Base-by-base conservation (phyloP, 2,329 filamentous ascomycete species). In the Thielaviopsis musarum region DNA sequence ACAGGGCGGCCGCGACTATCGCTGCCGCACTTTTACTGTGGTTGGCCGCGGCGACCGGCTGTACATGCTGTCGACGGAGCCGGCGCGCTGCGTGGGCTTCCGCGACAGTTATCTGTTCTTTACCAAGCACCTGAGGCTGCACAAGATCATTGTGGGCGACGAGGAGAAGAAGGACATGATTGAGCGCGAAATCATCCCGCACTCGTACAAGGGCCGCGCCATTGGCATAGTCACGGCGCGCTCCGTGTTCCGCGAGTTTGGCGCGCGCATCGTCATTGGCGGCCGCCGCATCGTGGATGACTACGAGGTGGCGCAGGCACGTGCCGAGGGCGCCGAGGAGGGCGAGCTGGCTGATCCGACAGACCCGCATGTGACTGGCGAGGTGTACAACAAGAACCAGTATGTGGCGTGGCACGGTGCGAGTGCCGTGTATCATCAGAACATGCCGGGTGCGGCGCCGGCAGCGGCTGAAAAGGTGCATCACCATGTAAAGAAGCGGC, bases 331-430 rank as follows among this genome's bases (percentile, higher is more conserved):
- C 22, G 84, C 84, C 26, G 79, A 88, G 2, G 91, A 96, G 70
- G 93, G 93, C 64, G 89, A 95, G 69, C 70, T 97, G 24, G 93
- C 91, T 19, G 93, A 97, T 67, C 91, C 91, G 0, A 85, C 90
- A 62, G 93, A 98, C 70, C 79, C 78, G 10, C 79, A 91, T 51
- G 80, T 90, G 26, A 79, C 80, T 9, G 87, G 85, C 48, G 86
- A 94, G 69, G 78, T 84, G n/a, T 98, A 98, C 77, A 96, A 98
- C 76, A 90, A 91, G 73, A 98, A 98, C 69, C 91, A 96, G 70
- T 98, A 96, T 68, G 93, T 98, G 28, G 93, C 93, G 28, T 98
- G 93, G 93, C 91, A 95, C 69, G 93, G 93, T 56, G 93, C 93
- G 54, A 97, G 91, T 70, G 85, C 88, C 48, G 93, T 98, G 24